phyloP scores from a whole-genome alignment of 2,329 filamentous ascomycete genomes.

The Fusarium annulatum region DNA sequence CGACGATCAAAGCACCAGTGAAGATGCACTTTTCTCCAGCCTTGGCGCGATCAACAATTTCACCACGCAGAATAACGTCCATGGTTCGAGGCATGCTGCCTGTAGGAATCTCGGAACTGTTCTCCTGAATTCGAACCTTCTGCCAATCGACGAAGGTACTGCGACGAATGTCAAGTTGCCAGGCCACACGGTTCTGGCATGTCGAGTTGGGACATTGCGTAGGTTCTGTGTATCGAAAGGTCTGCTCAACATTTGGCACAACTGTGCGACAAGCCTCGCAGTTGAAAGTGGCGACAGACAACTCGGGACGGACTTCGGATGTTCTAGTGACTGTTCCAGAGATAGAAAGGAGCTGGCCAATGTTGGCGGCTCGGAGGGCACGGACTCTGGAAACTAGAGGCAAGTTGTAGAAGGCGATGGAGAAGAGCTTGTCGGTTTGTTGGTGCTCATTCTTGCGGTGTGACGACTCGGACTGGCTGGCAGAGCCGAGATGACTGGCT shows the following conservation, averaged over 20 bases:
- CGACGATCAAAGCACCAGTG: conserved; percentile 93
- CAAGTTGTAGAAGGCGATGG: conserved; percentile 92
- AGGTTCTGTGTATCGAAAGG: conserved; percentile 96
- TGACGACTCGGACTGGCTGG: conserved; percentile 72
- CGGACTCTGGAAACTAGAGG: conserved; percentile 88
- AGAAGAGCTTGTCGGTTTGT: conserved; percentile 96
- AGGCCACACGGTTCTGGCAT: conserved; percentile 91
- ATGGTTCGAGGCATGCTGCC: conserved; percentile 99
- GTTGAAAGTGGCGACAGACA: conserved; percentile 90
- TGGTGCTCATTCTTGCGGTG: conserved; percentile 89
- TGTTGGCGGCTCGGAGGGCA: conserved; percentile 86
- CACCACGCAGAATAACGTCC: conserved; percentile 94
- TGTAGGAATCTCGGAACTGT: conserved; percentile 97
- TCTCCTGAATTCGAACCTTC: conserved; percentile 97
- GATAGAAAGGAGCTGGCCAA: conserved; percentile 93
- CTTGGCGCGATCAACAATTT: conserved; percentile 97
- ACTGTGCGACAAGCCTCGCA: conserved; percentile 89
- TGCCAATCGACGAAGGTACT: conserved; percentile 99
- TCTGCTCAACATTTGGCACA: conserved; percentile 93
- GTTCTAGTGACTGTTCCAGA: conserved; percentile 97
- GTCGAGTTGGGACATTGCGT: conserved; percentile 91
- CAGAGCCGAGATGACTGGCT: conserved; percentile 69
- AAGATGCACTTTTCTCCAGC: conserved; percentile 99
- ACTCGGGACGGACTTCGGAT: conserved; percentile 93
- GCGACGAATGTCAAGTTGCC: conserved; percentile 95